phyloP scores from a whole-genome alignment of 192 early-diverging fungal genomes.

The Pilobolus umbonatus region DNA sequence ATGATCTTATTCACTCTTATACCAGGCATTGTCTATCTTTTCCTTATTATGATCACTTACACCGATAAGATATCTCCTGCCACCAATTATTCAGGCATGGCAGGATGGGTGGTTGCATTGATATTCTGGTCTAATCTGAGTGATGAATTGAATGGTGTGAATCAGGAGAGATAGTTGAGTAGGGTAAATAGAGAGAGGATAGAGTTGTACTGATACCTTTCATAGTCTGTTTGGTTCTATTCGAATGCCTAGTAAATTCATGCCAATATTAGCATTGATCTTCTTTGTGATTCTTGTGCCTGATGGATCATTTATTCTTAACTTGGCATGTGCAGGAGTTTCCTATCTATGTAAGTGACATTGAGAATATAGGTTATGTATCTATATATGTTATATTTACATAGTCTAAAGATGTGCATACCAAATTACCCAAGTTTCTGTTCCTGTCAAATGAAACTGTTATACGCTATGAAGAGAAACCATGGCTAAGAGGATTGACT shows the following conservation, averaged over 20 bases:
- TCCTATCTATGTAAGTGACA: constrained; percentile 26
- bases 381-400: too few relatives aligned
- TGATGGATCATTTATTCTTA: constrained; percentile 12
- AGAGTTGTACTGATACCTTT: neutral
- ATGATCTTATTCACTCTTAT: constrained; percentile 8
- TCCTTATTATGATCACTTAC: neutral
- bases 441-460: too few relatives aligned
- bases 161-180: constrained; percentile 3
- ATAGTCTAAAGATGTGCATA: too few relatives aligned
- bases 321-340: constrained; percentile 5
- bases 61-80: neutral
- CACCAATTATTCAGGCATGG: neutral
- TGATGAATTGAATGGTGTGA: constrained; percentile 4
- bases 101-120: constrained; percentile 16
- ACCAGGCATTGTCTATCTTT: constrained; percentile 13
- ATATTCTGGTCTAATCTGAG: constrained; percentile 6
- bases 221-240: constrained; percentile 16
- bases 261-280: constrained; percentile 11
- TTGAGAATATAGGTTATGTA: too few relatives aligned
- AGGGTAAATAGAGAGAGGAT: neutral
- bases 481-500: too few relatives aligned
- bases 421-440: too few relatives aligned
- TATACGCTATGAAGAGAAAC: too few relatives aligned
- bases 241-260: constrained; percentile 2
- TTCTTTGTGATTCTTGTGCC: constrained; percentile 22